Conservation (phyloP, 345 rosid genomes). For the Camelina hispida region DNA sequence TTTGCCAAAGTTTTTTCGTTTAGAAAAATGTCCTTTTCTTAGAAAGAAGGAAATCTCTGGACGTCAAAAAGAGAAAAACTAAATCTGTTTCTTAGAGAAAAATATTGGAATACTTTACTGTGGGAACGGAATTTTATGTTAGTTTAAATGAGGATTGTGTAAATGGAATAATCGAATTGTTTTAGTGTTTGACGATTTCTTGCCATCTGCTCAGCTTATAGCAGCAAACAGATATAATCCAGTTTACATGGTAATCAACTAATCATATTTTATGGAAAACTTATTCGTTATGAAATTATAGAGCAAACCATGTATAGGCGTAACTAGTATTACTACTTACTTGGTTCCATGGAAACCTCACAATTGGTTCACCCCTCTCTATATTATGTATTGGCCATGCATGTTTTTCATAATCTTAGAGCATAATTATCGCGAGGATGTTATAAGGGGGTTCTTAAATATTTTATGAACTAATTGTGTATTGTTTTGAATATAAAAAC, state of each 20-base stretch:
- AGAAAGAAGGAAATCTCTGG: slow-evolving; percentile 34
- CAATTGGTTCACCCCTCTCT: neutral
- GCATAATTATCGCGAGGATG: no score
- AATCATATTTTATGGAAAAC: neutral
- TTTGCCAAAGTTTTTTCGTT: slow-evolving; percentile 5
- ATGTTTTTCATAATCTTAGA: neutral
- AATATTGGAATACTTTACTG: slow-evolving; percentile 18
- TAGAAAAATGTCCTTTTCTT: neutral
- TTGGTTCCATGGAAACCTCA: neutral
- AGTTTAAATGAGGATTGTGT: neutral
- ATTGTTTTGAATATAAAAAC: no score
- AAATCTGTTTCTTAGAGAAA: slow-evolving; percentile 34
- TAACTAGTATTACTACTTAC: neutral
- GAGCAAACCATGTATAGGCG: neutral
- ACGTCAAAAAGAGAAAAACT: neutral
- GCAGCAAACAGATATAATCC: neutral
- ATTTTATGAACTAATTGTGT: no score
- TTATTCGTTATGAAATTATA: neutral
- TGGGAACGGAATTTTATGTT: slow-evolving; percentile 4
- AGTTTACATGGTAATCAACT: neutral
- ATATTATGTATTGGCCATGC: neutral
- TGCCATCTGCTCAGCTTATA: neutral
- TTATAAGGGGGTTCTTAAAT: no score
- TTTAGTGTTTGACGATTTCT: slow-evolving; percentile 12
- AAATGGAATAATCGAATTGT: neutral